Percentiles rank a stretch among this genome's conserved stretches.
phyloP scores from a whole-genome alignment of 495 filamentous ascomycete genomes.

The Aspergillus saccharolyticus region DNA sequence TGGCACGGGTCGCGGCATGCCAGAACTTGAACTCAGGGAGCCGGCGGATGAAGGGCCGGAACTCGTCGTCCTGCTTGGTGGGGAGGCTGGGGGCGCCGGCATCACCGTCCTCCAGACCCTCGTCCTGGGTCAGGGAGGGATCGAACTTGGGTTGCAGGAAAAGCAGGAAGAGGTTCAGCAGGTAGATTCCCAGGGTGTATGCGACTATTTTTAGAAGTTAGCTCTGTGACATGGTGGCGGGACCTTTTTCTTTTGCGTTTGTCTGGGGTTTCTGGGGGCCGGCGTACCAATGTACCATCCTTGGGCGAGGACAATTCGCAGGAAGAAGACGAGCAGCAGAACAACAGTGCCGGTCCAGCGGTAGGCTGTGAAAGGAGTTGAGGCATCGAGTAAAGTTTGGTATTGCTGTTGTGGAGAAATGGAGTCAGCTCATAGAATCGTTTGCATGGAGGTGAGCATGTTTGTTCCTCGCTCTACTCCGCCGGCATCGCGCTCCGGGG shows the following conservation, averaged over 20 bases:
- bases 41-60: slow-evolving; percentile 91
- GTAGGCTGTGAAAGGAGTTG: slow-evolving; percentile 79
- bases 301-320: slow-evolving; percentile 84
- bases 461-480: background rate
- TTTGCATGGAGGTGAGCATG: background rate
- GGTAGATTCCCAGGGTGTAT: slow-evolving; percentile 97
- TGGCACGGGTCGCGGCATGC: slow-evolving; percentile 86
- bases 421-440: background rate
- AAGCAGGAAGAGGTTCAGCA: slow-evolving; percentile 97
- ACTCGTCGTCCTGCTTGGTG: slow-evolving; percentile 93
- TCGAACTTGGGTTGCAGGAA: slow-evolving; percentile 99
- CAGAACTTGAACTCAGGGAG: slow-evolving; percentile 99
- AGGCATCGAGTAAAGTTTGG: slow-evolving; percentile 90
- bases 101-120: slow-evolving; percentile 90
- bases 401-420: slow-evolving; percentile 60
- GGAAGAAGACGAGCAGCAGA: slow-evolving; percentile 72
- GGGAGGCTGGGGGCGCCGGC: slow-evolving; percentile 67
- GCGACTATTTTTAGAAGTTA: slow-evolving; percentile 57
- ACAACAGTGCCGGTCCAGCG: slow-evolving; percentile 80
- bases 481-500: background rate
- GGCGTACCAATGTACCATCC: slow-evolving; percentile 96
- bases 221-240: slow-evolving; percentile 11
- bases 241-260: background rate
- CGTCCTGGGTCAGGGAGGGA: slow-evolving; percentile 90
- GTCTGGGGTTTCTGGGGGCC: background rate